Evolutionary conservation across 2,329 filamentous ascomycete genomes (phyloP).

Genomic region (Lasiodiplodia citricola): DNA sequence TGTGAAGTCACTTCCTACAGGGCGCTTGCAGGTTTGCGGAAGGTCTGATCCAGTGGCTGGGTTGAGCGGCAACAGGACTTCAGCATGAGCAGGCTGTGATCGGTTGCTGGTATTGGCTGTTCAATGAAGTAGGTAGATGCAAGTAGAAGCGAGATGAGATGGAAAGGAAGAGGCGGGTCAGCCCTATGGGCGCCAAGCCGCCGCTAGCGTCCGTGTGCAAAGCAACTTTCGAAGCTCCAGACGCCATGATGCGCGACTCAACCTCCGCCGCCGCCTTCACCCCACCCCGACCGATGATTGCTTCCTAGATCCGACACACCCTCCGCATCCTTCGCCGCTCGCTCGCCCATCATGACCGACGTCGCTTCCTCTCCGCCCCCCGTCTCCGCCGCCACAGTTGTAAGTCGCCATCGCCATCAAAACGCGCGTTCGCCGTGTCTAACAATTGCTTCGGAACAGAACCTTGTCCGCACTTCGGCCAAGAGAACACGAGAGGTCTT

Average conservation of each 20-base stretch:
- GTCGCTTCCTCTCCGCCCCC: conserved; percentile 17
- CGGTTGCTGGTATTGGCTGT: not conserved
- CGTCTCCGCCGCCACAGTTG: conserved; percentile 16
- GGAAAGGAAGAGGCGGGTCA: not conserved
- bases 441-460: conserved; percentile 3
- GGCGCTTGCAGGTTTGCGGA: no score
- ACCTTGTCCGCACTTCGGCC: conserved; percentile 49
- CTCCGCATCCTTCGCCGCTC: not conserved
- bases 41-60: no score
- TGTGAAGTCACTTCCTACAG: no score
- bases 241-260: conserved; percentile 10
- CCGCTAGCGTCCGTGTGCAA: conserved; percentile 9
- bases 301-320: conserved; percentile 1
- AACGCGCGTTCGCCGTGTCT: not conserved
- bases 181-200: conserved; percentile 15
- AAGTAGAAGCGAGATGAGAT: not conserved
- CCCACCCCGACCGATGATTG: conserved; percentile 11
- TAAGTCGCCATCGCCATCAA: not conserved
- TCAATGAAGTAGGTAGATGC: not conserved
- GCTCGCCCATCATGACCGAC: conserved; percentile 24
- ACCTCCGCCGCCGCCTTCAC: conserved; percentile 5
- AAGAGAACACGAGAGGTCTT: conserved; percentile 62
- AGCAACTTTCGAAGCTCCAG: conserved; percentile 18
- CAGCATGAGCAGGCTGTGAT: not conserved
- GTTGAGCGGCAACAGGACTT: not conserved